Conservation (phyloP, 805 yeast species). For the Pachysolen tannophilus region DNA sequence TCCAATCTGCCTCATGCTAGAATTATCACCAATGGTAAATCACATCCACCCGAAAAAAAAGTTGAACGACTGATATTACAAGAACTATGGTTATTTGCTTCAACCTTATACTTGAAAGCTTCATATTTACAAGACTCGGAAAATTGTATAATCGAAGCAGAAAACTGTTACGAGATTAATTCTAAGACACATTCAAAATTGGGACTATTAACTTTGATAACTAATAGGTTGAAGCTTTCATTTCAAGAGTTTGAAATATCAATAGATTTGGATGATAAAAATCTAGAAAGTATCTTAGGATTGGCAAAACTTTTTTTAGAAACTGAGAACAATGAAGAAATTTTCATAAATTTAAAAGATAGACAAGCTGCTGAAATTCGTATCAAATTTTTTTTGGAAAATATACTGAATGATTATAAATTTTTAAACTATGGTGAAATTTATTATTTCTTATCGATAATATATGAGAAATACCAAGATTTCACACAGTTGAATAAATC, state of each 20-base stretch:
- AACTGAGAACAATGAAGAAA: constrained; percentile 22
- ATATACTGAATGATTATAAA: constrained; percentile 29
- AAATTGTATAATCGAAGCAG: constrained; percentile 69
- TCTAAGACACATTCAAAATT: constrained; percentile 40
- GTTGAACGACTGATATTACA: constrained; percentile 42
- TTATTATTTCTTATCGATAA: constrained; percentile 59
- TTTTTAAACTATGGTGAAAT: constrained; percentile 44
- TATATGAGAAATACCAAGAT: constrained; percentile 57
- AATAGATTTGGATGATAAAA: constrained; percentile 38
- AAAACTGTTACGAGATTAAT: constrained; percentile 30
- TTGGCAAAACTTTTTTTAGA: constrained; percentile 41
- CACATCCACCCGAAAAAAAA: not conserved
- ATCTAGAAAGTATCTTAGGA: constrained; percentile 47
- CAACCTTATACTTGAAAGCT: constrained; percentile 52
- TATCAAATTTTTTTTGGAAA: constrained; percentile 37
- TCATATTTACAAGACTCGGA: constrained; percentile 53
- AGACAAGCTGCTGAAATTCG: constrained; percentile 53
- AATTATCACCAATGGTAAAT: not conserved
- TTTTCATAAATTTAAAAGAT: constrained; percentile 50
- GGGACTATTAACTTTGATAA: constrained; percentile 34
- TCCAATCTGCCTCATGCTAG: too few relatives aligned
- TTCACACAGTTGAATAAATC: constrained; percentile 34
- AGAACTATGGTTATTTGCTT: constrained; percentile 68
- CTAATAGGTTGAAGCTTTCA: constrained; percentile 29
- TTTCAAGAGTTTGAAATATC: constrained; percentile 60